These are phyloP conservation scores for Cercospora sojina DNA, from an alignment of 2,329 filamentous ascomycete species.

Conservation along the genomic window DNA sequence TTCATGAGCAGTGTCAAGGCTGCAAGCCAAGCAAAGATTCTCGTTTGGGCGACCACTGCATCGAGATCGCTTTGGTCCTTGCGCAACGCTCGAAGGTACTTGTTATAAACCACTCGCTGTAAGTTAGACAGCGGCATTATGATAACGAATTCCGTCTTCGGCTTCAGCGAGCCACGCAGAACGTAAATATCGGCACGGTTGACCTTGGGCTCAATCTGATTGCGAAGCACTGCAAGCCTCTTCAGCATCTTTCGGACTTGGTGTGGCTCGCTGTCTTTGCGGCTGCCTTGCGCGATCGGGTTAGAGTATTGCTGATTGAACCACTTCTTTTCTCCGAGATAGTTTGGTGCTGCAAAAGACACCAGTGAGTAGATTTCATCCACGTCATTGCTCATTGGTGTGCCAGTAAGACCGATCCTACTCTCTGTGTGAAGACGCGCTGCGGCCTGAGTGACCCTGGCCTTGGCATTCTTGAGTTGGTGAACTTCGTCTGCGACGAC, in stretches of 20 bases:
- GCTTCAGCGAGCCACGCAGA: conserved; percentile 65
- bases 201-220: conserved; percentile 73
- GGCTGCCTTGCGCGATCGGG: conserved; percentile 72
- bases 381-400: conserved; percentile 80
- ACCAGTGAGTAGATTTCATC: conserved; percentile 85
- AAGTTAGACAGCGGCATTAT: conserved; percentile 66
- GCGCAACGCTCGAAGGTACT: conserved; percentile 48
- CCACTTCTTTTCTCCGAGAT: conserved; percentile 65
- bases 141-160: conserved; percentile 80
- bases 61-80: conserved; percentile 37
- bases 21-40: conserved; percentile 56
- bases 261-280: conserved; percentile 57
- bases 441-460: conserved; percentile 56
- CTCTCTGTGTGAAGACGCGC: conserved; percentile 63
- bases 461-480: conserved; percentile 64
- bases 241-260: conserved; percentile 63
- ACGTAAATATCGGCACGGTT: conserved; percentile 69
- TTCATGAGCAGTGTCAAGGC: conserved; percentile 57
- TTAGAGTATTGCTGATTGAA: conserved; percentile 69
- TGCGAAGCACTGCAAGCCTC: conserved; percentile 68
- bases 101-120: conserved; percentile 64
- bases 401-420: conserved; percentile 82
- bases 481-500: conserved; percentile 88
- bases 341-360: conserved; percentile 79
- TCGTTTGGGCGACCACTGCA: neutral